phyloP scores from a whole-genome alignment of 2,329 filamentous ascomycete species.

The Fusarium buharicum region DNA sequence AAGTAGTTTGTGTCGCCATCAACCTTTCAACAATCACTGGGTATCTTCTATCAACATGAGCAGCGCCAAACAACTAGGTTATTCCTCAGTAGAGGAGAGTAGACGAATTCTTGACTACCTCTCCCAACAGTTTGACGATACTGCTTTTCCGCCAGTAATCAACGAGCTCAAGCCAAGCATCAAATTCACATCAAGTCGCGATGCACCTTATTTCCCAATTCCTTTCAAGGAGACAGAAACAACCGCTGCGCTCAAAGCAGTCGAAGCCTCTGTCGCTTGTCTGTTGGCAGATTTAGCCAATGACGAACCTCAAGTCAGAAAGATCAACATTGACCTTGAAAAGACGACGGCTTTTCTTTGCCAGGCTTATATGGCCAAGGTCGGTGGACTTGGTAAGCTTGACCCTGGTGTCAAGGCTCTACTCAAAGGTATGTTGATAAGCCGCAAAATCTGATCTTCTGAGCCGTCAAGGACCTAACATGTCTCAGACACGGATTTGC shows the following conservation, averaged over 20 bases:
- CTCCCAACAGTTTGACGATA: conserved; percentile 42
- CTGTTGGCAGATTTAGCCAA: conserved; percentile 47
- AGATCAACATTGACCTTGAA: conserved; percentile 50
- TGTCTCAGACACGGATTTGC: conserved; percentile 73
- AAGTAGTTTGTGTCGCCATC: background rate
- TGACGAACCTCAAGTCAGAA: conserved; percentile 18
- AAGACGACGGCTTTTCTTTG: conserved; percentile 58
- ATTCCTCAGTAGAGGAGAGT: conserved; percentile 39
- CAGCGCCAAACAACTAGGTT: conserved; percentile 25
- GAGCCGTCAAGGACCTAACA: background rate
- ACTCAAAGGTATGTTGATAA: conserved; percentile 44
- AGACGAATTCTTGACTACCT: conserved; percentile 37
- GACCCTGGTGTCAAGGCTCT: conserved; percentile 49
- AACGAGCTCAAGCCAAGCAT: conserved; percentile 41
- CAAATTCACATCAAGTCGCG: conserved; percentile 49
- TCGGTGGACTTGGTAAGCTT: conserved; percentile 53
- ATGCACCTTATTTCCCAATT: conserved; percentile 58
- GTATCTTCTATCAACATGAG: conserved; percentile 16
- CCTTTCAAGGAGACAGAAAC: conserved; percentile 61
- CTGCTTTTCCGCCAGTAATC: conserved; percentile 47
- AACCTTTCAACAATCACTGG: background rate
- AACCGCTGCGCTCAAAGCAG: conserved; percentile 56
- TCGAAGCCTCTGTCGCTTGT: conserved; percentile 53
- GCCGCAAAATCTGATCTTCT: fast-evolving
- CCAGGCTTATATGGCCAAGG: conserved; percentile 50